Evolutionary conservation across 2,329 filamentous ascomycete species (phyloP), one percentile per base, ranked within the genome.

Genomic region (Colletotrichum scovillei): DNA sequence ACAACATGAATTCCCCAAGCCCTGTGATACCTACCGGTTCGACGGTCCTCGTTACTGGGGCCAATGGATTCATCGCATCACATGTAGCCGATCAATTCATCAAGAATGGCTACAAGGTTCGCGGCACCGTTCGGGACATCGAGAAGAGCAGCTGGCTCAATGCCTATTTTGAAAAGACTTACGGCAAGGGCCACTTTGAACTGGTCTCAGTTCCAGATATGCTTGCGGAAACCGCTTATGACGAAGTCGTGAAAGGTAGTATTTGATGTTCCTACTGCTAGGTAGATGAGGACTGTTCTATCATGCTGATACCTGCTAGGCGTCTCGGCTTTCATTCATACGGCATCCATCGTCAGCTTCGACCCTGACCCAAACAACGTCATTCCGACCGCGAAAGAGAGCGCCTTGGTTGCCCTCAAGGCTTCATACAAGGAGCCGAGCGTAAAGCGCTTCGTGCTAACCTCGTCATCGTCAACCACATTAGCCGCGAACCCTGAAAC

Each of bases 361-460:
- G 75, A 76, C 12, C 75, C 80, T 1, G 80, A 87, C 67, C 82
- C 85, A 0, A 78, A 84, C 59, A 77, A 79, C 2, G 82, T 85
- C 16, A 82, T 88, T n/a, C 80, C 84, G 1, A 53, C 58, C 0
- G 78, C 77, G 3, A 74, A 86, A 1, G 58, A 72, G 0, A 80
- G 80, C 19, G 76, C 80, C 0, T 32, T 77, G 1, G 72, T 75
- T 7, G 74, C 83, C 12, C 75, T 87, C 6, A 79, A 83, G 7
- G 78, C 84, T 0, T 84, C 85, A 0, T 77, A 78, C 19, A 74
- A 67, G 1, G 79, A 83, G 28, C 74, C 81, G 0, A 78, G 78
- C 5, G 78, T 88, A 0, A 82, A 81, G 67, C 79, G 83, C 1
- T 82, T 87, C 35, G 82, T 87, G 5, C 75, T 83, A 49, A 86